phyloP scores from a whole-genome alignment of 169 alveolate species.

The Plasmodium vinckei region DNA sequence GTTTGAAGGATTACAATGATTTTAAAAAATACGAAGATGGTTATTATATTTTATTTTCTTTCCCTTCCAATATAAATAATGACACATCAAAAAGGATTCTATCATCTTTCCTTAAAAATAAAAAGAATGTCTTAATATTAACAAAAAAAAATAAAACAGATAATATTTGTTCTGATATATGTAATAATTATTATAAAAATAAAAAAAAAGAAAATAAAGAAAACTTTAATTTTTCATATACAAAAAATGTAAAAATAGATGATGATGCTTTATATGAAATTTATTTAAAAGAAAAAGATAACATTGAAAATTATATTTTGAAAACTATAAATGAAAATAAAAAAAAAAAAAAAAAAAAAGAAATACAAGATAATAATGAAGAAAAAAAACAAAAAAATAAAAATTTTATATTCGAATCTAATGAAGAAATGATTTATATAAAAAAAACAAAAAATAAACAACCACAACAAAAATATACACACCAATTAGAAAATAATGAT shows the following conservation, averaged over 20 bases:
- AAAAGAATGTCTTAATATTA: conserved; percentile 34
- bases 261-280: conserved; percentile 56
- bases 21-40: conserved; percentile 71
- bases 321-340: conserved; percentile 11
- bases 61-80: conserved; percentile 55
- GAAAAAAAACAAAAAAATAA: conserved; percentile 8
- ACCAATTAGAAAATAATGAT: not conserved
- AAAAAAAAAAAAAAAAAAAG: conserved; percentile 16
- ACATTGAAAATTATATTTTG: conserved; percentile 31
- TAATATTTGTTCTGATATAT: conserved; percentile 26
- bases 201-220: not conserved
- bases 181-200: conserved; percentile 12
- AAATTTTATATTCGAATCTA: conserved; percentile 56
- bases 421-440: conserved; percentile 59
- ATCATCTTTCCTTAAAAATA: conserved; percentile 45
- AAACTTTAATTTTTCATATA: conserved; percentile 21
- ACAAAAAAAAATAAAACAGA: conserved; percentile 19
- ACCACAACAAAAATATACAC: not conserved
- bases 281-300: conserved; percentile 59
- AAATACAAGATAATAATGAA: not conserved
- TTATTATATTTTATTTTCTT: conserved; percentile 59
- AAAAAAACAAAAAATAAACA: conserved; percentile 20
- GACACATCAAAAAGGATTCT: conserved; percentile 39
- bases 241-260: conserved; percentile 38
- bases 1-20: conserved; percentile 40